Base-by-base conservation (phyloP, 2,329 filamentous ascomycete species). In the Chrysoporthe deuterocubensis region DNA sequence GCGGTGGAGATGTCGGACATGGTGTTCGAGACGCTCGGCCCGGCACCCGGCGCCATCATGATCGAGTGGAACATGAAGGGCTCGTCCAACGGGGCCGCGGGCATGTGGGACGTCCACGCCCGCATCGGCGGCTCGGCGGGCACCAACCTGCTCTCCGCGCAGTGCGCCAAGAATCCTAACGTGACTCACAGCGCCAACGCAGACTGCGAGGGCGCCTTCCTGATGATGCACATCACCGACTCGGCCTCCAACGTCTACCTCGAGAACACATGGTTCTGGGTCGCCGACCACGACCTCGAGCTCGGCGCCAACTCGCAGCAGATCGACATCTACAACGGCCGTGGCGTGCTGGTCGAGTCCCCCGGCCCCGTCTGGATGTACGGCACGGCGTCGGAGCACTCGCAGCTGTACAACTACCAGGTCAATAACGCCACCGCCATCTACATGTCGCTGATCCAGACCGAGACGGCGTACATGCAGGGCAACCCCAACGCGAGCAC, bases 31-130 rank as follows among this genome's bases (percentile, higher is more conserved):
- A 97, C 94, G 42, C 87, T 89, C 72, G 95, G 95, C 4, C 84
- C 94, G 3, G 90, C 93, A 71, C 91, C 94, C 0, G 95, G 95
- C 72, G 95, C 94, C 21, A 93, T 97, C 75, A 86, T 97, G 76
- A 89, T 97, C 81, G 87, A 97, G 78, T 97, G 93, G 92, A 97
- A 97, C 80, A 83, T 97, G 54, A 88, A 88, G 56, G 90, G 89
- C 46, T 77, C 85, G 72, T 83, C 79, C 66, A 85, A 90, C 67
- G 93, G 93, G 59, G 87, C 89, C 1, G 90, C 89, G 26, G 95
- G 89, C 70, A 89, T 97, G 80, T 99, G 94, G 92, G 96, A 99
- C 75, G 90, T 94, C n/a, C 96, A 99, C 83, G 91, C 96, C 81
- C 93, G 96, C 75, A 88, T 99, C 73, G 95, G 94, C 74, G 96